A percentile compares a stretch with the other conserved stretches of the same genome.
These are phyloP conservation scores for Coemansia sp. DNA, from an alignment of 192 early-diverging fungal species.

Conservation along the genomic window DNA sequence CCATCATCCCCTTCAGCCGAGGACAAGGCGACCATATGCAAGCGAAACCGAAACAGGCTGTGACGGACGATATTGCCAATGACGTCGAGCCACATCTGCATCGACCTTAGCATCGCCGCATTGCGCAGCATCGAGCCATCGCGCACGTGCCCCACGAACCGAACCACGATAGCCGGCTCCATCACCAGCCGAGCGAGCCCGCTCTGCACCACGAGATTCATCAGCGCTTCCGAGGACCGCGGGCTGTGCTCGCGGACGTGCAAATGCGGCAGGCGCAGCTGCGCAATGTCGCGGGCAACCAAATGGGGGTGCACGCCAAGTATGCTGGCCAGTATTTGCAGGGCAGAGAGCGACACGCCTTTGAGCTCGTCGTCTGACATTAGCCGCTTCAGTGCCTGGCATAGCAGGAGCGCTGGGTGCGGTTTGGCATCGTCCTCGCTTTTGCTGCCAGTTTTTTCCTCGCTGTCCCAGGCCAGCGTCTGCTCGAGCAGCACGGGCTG, in stretches of 20 bases:
- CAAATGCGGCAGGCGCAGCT: slow-evolving; percentile 24
- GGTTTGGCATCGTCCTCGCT: not conserved
- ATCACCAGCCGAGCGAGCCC: slow-evolving; percentile 23
- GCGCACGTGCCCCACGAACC: not conserved
- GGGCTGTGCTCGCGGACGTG: slow-evolving; percentile 33
- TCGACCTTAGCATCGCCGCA: slow-evolving; percentile 8
- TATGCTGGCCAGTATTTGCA: slow-evolving; percentile 24
- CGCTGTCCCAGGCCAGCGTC: slow-evolving; percentile 10
- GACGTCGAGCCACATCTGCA: slow-evolving; percentile 48
- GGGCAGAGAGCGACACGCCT: slow-evolving; percentile 13
- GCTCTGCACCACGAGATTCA: slow-evolving; percentile 23
- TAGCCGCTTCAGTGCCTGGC: not conserved
- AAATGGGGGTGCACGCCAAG: slow-evolving; percentile 23
- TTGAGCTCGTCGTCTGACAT: not conserved
- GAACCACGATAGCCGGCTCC: slow-evolving; percentile 15
- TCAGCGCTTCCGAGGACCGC: slow-evolving; percentile 31
- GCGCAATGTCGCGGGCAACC: slow-evolving; percentile 1
- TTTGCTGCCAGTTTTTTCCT: not conserved
- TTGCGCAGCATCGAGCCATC: not conserved
- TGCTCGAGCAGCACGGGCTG: slow-evolving; percentile 1
- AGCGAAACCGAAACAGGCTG: slow-evolving; percentile 33
- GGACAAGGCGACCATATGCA: not conserved
- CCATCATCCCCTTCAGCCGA: not conserved
- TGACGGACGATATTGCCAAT: slow-evolving; percentile 27
- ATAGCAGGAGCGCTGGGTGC: not conserved